Percentiles rank a stretch among this genome's conserved stretches.
phyloP scores from a whole-genome alignment of 2,329 filamentous ascomycete species.

The Ilyonectria destructans region DNA sequence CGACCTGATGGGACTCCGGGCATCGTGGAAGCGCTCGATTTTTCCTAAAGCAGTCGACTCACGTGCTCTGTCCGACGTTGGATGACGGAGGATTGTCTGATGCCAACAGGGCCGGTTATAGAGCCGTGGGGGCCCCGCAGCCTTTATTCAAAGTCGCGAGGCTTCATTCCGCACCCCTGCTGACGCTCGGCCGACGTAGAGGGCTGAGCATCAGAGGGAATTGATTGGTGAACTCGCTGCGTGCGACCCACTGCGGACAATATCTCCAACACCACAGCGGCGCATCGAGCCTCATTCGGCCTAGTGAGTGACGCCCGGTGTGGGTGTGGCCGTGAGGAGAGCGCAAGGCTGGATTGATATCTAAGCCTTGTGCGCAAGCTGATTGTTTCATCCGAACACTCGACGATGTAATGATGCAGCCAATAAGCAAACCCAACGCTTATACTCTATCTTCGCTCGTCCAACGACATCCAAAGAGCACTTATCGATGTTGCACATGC shows the following conservation, averaged over 20 bases:
- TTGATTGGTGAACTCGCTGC: constrained; percentile 5
- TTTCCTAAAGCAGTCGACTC: constrained; percentile 40
- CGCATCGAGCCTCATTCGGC: constrained; percentile 39
- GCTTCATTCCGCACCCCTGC: constrained; percentile 5
- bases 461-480: neutral
- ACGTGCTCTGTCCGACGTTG: constrained; percentile 21
- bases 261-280: constrained; percentile 17
- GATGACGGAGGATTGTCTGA: neutral
- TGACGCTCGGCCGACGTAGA: constrained; percentile 21
- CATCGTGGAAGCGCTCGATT: constrained; percentile 56
- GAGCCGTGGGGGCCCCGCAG: constrained; percentile 23
- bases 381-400: neutral
- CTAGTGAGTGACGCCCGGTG: constrained; percentile 10
- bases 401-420: neutral
- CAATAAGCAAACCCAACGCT: neutral
- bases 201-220: neutral
- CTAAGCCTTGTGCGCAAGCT: neutral
- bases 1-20: constrained; percentile 67
- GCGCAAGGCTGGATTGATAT: neutral
- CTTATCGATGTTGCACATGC: too few relatives aligned
- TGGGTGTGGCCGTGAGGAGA: neutral
- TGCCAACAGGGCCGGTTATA: neutral
- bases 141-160: constrained; percentile 3
- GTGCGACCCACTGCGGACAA: constrained; percentile 8
- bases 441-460: neutral